Percentiles rank a stretch among this genome's conserved stretches.
Evolutionary conservation across 495 filamentous ascomycete genomes (phyloP).

Genomic region (Penicillium maclennaniae): DNA sequence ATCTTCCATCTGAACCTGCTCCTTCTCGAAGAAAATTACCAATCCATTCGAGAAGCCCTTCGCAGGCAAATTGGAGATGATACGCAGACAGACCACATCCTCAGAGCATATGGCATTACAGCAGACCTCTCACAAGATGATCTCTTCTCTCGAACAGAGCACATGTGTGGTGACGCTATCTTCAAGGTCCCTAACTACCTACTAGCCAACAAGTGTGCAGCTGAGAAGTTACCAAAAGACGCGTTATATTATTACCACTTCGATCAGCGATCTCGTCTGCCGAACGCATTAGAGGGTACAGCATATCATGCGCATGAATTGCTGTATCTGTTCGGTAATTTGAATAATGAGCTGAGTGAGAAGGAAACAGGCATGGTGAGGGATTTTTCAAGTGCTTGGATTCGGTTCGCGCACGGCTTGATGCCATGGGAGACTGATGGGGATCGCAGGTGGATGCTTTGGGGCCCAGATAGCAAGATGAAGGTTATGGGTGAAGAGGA

Average conservation of each 20-base stretch:
- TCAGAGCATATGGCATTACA: conserved; percentile 19
- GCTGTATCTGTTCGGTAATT: conserved; percentile 29
- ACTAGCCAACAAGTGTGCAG: background rate
- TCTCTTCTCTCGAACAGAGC: conserved; percentile 20
- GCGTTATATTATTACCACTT: conserved; percentile 23
- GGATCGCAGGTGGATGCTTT: conserved; percentile 25
- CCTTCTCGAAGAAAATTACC: conserved; percentile 12
- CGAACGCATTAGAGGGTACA: conserved; percentile 25
- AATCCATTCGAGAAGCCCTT: conserved; percentile 14
- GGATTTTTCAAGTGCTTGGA: conserved; percentile 29
- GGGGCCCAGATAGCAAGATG: conserved; percentile 18
- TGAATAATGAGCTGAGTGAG: conserved; percentile 22
- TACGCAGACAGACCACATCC: conserved; percentile 14
- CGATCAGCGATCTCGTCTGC: conserved; percentile 28
- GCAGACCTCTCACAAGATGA: conserved; percentile 4
- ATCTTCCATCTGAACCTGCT: conserved; percentile 31
- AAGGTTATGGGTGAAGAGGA: conserved; percentile 20
- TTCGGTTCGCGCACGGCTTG: conserved; percentile 23
- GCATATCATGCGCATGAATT: conserved; percentile 33
- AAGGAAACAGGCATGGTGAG: conserved; percentile 17
- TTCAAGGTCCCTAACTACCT: conserved; percentile 31
- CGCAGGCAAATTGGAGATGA: conserved; percentile 11
- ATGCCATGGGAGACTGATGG: conserved; percentile 13
- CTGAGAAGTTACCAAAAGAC: background rate
- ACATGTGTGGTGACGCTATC: conserved; percentile 31